phyloP scores from a whole-genome alignment of 805 yeast genomes.

The Isabelozyma pseudorhagii region DNA sequence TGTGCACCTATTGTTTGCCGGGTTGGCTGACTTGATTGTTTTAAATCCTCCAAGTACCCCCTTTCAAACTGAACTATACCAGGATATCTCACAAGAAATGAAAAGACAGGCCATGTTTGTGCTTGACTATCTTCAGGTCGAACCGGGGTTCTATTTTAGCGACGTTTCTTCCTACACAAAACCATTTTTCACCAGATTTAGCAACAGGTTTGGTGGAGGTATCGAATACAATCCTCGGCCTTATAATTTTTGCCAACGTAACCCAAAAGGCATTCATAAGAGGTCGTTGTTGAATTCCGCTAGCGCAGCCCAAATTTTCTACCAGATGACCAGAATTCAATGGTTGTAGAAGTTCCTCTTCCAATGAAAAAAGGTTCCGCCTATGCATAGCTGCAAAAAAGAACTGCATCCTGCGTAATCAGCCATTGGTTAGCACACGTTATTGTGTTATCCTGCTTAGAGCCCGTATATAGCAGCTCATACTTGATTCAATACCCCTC shows the following conservation, averaged over 20 bases:
- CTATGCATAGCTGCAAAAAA: too few relatives aligned
- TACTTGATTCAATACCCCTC: too few relatives aligned
- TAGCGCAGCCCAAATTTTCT: conserved; percentile 18
- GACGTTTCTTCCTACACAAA: conserved; percentile 2
- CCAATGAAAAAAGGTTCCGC: too few relatives aligned
- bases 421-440: too few relatives aligned
- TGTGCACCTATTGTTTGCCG: conserved; percentile 18
- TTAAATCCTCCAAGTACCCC: neutral
- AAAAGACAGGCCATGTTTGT: conserved; percentile 5
- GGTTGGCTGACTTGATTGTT: conserved; percentile 15
- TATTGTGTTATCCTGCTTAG: too few relatives aligned
- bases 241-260: conserved; percentile 6
- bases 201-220: neutral
- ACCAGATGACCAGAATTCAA: conserved; percentile 7
- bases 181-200: conserved; percentile 5
- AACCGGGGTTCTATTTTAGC: conserved; percentile 8
- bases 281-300: conserved; percentile 15
- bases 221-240: conserved; percentile 2
- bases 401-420: too few relatives aligned
- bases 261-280: conserved; percentile 5
- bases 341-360: neutral
- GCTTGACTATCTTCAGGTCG: conserved; percentile 9
- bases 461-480: neutral
- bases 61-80: neutral
- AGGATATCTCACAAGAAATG: conserved; percentile 2